Conservation (phyloP, 768 basidiomycete species). For the Rhizopogon roseolus region DNA sequence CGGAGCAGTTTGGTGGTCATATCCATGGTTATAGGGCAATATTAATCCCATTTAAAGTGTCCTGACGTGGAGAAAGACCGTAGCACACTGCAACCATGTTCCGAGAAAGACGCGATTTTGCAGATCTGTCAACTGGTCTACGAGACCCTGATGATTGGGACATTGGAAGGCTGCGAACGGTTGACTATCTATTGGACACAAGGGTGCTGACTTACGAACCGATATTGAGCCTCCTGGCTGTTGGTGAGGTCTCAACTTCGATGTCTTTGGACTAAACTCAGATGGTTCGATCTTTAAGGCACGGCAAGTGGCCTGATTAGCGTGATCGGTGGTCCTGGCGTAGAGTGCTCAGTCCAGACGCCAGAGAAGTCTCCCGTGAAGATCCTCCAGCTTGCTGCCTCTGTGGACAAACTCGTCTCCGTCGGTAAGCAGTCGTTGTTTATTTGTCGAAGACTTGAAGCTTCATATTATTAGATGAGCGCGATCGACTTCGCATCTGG, state of each 20-base stretch:
- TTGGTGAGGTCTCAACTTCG: conserved; percentile 37
- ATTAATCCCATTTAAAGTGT: neutral
- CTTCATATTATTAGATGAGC: conserved; percentile 37
- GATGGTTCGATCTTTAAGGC: conserved; percentile 33
- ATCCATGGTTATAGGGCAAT: neutral
- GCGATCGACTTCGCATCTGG: conserved; percentile 55
- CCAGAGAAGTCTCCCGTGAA: conserved; percentile 45
- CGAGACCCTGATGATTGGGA: conserved; percentile 57
- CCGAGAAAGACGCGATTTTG: conserved; percentile 8
- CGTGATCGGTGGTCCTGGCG: conserved; percentile 65
- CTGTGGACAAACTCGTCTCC: conserved; percentile 50
- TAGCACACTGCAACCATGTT: neutral
- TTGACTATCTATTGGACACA: conserved; percentile 48
- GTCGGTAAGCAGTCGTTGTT: conserved; percentile 42
- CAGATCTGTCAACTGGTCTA: conserved; percentile 55
- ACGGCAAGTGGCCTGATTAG: conserved; percentile 60
- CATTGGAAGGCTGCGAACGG: conserved; percentile 40
- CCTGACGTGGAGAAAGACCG: neutral
- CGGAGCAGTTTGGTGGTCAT: neutral
- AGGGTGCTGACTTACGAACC: conserved; percentile 56
- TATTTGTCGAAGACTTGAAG: neutral
- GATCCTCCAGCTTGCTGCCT: conserved; percentile 57
- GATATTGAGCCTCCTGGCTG: conserved; percentile 53
- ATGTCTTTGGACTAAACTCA: neutral
- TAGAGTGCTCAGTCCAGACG: conserved; percentile 45